Percentiles rank a stretch among this genome's conserved stretches.
These are phyloP conservation scores for Suhomyces xylopsoci DNA, from an alignment of 805 yeast species.

Conservation along the genomic window DNA sequence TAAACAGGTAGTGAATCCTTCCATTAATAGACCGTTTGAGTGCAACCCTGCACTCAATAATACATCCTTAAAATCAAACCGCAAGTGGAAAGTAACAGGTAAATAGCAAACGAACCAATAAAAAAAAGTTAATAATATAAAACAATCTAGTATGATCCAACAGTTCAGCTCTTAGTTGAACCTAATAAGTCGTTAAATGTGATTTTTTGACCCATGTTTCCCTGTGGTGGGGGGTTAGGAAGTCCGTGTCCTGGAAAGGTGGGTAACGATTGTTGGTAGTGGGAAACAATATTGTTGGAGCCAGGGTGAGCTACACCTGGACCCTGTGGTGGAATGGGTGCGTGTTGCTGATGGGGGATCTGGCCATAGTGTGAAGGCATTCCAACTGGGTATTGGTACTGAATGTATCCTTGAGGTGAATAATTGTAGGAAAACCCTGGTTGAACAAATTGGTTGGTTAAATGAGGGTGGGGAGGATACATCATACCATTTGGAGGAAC, in stretches of 20 bases:
- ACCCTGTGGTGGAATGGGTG: conserved; percentile 6
- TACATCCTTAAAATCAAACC: neutral
- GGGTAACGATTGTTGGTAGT: conserved; percentile 10
- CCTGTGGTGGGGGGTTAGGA: neutral
- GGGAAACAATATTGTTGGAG: conserved; percentile 7
- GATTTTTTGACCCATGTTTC: conserved; percentile 32
- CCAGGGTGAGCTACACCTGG: neutral
- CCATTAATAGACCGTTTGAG: neutral
- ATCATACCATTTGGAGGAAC: conserved; percentile 1
- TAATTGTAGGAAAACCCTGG: conserved; percentile 32
- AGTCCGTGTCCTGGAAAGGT: conserved; percentile 3
- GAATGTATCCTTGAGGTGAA: conserved; percentile 31
- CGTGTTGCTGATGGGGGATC: neutral
- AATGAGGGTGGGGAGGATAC: conserved; percentile 6
- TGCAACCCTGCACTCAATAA: conserved; percentile 2
- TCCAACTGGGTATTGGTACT: conserved; percentile 25
- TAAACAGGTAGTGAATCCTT: neutral
- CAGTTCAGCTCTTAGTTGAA: conserved; percentile 16
- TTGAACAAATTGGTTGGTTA: conserved; percentile 16
- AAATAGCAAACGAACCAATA: neutral
- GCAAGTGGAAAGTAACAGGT: neutral
- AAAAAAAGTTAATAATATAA: neutral
- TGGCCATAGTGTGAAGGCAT: conserved; percentile 2
- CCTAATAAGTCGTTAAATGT: conserved; percentile 40
- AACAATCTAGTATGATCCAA: neutral